Evolutionary conservation across 2,329 filamentous ascomycete species (phyloP), one percentile per base, ranked within the genome.

Genomic region (Dothideomycetidae sp.): DNA sequence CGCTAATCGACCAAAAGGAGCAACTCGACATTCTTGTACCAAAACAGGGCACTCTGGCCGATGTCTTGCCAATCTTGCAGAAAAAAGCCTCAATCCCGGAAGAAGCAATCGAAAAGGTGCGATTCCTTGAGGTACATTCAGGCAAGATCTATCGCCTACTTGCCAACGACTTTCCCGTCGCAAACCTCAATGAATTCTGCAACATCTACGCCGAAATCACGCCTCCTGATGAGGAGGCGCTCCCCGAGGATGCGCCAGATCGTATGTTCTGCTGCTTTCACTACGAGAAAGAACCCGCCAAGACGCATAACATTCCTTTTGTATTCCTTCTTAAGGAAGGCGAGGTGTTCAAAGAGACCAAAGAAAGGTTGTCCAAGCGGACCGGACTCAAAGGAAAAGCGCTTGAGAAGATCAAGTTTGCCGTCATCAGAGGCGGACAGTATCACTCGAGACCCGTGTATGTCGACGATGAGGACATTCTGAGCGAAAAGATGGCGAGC

Each of bases 371-470:
- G 3, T 86, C 90, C 49, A 88, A 86, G 58, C 72, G 88, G 42
- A 93, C 83, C 1, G 86, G 86, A 16, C 78, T 98, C 62, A 94
- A 94, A 61, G 92, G 90, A 58, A 98, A 98, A 67, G 84, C 84
- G 47, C 86, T 98, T 48, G 88, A 98, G 59, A 96, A 96, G 68
- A 90, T 98, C 59, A 94, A 92, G 60, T 94, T 98, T 64, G 81
- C 85, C 5, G 61, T 93, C 19, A 71, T 94, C 21, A 76, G 56
- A 68, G 50, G 52, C 12, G 81, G 55, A 49, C 61, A 48, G 23
- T 69, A 74, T 36, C 92, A 82, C 59, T 75, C 80, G 28, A 84
- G 80, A 53, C 80, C 85, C 16, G 71, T 75, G 42, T 92, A 92
- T 61, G 66, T 98, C 32, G 75, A 79, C 48, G 90, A 96, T 62